These are phyloP conservation scores for Rheum nobile DNA, from an alignment of 148 eudicot species.

Conservation along the genomic window DNA sequence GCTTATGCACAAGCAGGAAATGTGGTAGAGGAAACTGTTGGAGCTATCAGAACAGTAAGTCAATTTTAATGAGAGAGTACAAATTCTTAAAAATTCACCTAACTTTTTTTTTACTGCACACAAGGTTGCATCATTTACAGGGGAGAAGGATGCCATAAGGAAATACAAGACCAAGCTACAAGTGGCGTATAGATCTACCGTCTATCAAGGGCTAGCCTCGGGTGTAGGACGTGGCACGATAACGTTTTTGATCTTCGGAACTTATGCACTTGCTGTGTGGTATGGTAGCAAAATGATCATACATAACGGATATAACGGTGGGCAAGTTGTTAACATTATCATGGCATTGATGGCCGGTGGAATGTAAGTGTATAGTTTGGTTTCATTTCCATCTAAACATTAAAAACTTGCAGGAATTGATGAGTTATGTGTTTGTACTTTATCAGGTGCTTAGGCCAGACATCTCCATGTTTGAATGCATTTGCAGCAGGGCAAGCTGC, in stretches of 20 bases:
- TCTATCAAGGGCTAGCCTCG: conserved; percentile 34
- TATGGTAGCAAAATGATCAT: conserved; percentile 37
- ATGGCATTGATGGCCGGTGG: conserved; percentile 32
- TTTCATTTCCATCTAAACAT: neutral
- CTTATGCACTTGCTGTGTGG: conserved; percentile 45
- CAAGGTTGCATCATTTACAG: conserved; percentile 48
- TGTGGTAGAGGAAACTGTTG: conserved; percentile 72
- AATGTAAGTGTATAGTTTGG: conserved; percentile 19
- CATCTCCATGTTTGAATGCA: conserved; percentile 26
- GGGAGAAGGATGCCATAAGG: conserved; percentile 34
- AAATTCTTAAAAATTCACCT: neutral
- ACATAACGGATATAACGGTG: conserved; percentile 26
- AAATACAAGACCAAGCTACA: conserved; percentile 24
- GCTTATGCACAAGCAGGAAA: conserved; percentile 85
- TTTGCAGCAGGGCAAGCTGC: conserved; percentile 28
- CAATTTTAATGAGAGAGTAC: neutral
- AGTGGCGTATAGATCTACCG: conserved; percentile 30
- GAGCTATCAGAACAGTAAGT: conserved; percentile 75
- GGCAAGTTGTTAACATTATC: conserved; percentile 26
- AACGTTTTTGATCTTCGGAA: conserved; percentile 19
- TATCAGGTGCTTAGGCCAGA: conserved; percentile 26
- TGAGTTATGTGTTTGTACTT: neutral
- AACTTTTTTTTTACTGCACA: neutral
- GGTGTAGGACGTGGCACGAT: conserved; percentile 32
- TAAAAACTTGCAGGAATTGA: neutral